phyloP scores from a whole-genome alignment of 345 rosid genomes.

The Corymbia maculata region DNA sequence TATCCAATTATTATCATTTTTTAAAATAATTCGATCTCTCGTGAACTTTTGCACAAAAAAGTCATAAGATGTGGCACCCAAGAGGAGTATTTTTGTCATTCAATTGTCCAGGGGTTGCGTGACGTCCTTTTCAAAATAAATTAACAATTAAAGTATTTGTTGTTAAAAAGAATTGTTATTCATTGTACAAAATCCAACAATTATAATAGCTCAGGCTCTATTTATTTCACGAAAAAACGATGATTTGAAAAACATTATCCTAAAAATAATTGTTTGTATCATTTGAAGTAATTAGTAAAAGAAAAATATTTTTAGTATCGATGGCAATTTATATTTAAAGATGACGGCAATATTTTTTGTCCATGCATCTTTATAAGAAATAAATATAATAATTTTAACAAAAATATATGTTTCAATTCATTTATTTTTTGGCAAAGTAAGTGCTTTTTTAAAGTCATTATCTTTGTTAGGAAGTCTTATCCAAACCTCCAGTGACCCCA shows the following conservation, averaged over 20 bases:
- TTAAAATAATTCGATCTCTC: not conserved
- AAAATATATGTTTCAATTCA: not conserved
- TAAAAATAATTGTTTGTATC: fast-evolving
- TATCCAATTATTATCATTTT: not conserved
- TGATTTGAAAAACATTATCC: not conserved
- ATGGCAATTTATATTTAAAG: too few relatives aligned
- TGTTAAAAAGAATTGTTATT: not conserved
- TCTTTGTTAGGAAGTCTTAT: not conserved
- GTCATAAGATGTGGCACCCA: not conserved
- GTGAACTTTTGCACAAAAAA: not conserved
- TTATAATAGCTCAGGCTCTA: not conserved
- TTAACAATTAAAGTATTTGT: not conserved
- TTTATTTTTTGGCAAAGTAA: not conserved
- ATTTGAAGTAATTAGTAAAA: not conserved
- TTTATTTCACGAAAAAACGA: not conserved
- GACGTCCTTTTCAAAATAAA: not conserved
- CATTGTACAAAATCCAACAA: not conserved
- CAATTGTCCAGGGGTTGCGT: not conserved
- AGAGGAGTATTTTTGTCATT: not conserved
- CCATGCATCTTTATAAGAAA: not conserved
- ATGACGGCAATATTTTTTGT: not conserved
- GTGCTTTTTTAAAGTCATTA: not conserved
- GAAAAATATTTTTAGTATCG: not conserved
- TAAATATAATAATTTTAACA: not conserved
- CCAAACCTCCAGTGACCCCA: not conserved